Evolutionary conservation across 768 basidiomycete species (phyloP).

Genomic region (Termitomyces sp.): DNA sequence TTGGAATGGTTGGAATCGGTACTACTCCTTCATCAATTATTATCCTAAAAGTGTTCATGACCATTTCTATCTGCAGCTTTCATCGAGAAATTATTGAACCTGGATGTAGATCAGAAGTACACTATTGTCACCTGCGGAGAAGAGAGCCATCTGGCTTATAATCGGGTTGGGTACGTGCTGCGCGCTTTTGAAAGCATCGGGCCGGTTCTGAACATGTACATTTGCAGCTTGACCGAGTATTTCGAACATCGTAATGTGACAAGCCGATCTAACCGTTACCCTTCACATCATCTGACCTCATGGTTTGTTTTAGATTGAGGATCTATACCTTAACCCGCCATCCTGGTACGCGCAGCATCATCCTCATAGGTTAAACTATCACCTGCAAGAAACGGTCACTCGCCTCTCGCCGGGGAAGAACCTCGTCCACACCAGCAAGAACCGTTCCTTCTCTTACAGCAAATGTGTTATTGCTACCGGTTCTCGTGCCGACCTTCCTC

Average conservation of each 20-base stretch:
- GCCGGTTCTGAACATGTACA: background rate
- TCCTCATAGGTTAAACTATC: slow-evolving; percentile 47
- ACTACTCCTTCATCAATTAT: slow-evolving; percentile 1
- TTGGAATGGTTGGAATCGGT: slow-evolving; percentile 63
- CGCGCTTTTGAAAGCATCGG: background rate
- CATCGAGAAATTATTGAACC: slow-evolving; percentile 61
- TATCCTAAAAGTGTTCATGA: background rate
- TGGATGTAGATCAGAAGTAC: slow-evolving; percentile 42
- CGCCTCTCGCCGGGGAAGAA: slow-evolving; percentile 31
- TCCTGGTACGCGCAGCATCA: slow-evolving; percentile 57
- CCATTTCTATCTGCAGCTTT: slow-evolving; percentile 35
- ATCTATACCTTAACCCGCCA: slow-evolving; percentile 52
- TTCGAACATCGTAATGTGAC: slow-evolving; percentile 4
- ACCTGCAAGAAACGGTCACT: slow-evolving; percentile 42
- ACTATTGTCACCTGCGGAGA: slow-evolving; percentile 58
- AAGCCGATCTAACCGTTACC: background rate
- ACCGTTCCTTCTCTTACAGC: slow-evolving; percentile 45
- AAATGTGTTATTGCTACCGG: slow-evolving; percentile 67
- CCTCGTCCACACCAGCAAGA: slow-evolving; percentile 41
- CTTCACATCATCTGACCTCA: background rate
- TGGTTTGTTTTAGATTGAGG: slow-evolving; percentile 29
- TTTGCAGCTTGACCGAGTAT: background rate
- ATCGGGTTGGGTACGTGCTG: slow-evolving; percentile 36
- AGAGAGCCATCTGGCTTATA: slow-evolving; percentile 47
- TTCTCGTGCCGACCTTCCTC: slow-evolving; percentile 56